Evolutionary conservation across 2,329 filamentous ascomycete species (phyloP), one percentile per base, ranked within the genome.

Genomic region (Fusarium tricinctum): DNA sequence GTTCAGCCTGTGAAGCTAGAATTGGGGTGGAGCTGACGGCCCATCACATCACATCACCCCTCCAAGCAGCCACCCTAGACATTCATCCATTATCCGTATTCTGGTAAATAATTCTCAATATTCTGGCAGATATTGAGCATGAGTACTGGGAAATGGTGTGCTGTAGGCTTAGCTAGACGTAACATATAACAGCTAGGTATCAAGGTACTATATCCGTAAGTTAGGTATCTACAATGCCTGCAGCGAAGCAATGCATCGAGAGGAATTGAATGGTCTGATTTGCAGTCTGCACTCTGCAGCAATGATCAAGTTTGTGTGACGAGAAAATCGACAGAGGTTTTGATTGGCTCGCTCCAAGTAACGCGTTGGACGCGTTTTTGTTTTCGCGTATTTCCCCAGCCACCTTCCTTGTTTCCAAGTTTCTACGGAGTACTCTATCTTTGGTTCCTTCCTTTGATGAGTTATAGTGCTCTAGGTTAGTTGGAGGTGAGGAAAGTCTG

Each of bases 61-160:
- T n/a, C 14, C 15, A 46, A 64, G 62, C 60, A 47, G 45, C 55
- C 66, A 64, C 61, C 63, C 64, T 66, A 65, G 52, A 69, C 60
- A 66, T 47, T n/a, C 30, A 33, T 53, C 13, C 14, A 39, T 46
- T 42, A 52, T 23, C 23, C 23, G 23, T 23, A 23, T 48, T 62
- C 47, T 62, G 40, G 38, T 23, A 56, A 46, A 19, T 10, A 51
- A 52, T 60, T 47, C 22, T 42, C 43, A 44, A 38, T 64, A 28
- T 44, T 30, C n/a, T 38, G 45, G 40, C 38, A 50, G 38, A 48
- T 38, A n/a, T 43, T 8, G 47, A 40, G 49, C 42, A 46, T 69
- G 19, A 23, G 38, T 43, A 30, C 20, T 48, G 40, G 14, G 33
- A 28, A 40, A 65, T 23, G 33, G 23, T 39, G 39, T 45, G 39